Conservation (phyloP, 495 filamentous ascomycete genomes). For the Aspergillus sparsus region DNA sequence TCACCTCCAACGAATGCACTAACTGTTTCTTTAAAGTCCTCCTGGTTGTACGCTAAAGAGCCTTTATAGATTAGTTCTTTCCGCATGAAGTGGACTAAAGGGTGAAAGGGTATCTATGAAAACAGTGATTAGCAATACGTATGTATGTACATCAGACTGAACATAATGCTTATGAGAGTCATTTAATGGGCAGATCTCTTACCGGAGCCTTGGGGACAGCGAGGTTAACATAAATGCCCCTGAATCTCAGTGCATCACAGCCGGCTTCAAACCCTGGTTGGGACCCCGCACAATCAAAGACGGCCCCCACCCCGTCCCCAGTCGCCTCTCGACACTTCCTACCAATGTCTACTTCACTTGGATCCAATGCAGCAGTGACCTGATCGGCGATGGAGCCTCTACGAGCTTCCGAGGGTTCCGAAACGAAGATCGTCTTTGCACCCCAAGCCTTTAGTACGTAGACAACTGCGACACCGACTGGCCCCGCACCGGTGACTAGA, state of each 20-base stretch:
- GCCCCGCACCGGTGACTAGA: constrained; percentile 56
- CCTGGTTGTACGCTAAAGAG: constrained; percentile 41
- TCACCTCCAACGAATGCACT: constrained; percentile 50
- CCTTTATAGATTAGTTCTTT: constrained; percentile 35
- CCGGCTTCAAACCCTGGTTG: constrained; percentile 44
- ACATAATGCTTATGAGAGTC: background rate
- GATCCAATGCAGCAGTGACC: constrained; percentile 42
- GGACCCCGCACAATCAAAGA: constrained; percentile 55
- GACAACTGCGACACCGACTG: constrained; percentile 57
- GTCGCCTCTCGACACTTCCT: constrained; percentile 37
- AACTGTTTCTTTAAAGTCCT: constrained; percentile 57
- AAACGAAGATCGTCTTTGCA: constrained; percentile 32
- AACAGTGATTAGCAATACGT: no score
- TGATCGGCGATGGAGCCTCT: background rate
- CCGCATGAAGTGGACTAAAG: constrained; percentile 19
- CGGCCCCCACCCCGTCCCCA: constrained; percentile 47
- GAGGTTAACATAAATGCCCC: constrained; percentile 56
- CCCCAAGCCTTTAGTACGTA: constrained; percentile 50
- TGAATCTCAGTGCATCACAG: constrained; percentile 39
- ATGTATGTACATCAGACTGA: no score
- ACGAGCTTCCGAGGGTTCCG: constrained; percentile 18
- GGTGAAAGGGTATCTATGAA: constrained; percentile 10
- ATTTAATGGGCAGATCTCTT: background rate
- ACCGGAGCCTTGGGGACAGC: constrained; percentile 52
- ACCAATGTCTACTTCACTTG: constrained; percentile 46